phyloP scores from a whole-genome alignment of 169 alveolate species.

The Plasmodium coatneyi region DNA sequence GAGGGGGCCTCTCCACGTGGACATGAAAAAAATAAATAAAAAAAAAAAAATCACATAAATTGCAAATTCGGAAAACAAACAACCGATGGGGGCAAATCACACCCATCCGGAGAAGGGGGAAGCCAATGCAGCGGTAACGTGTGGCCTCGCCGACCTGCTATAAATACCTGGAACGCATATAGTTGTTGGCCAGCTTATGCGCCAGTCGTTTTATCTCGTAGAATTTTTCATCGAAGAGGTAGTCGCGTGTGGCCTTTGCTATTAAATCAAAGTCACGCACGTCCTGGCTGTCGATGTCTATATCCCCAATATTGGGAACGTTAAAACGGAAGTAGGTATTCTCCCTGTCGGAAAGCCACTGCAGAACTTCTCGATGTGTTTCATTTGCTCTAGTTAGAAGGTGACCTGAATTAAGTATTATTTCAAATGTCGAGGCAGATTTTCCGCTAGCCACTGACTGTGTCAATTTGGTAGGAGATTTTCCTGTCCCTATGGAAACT shows the following conservation, averaged over 20 bases:
- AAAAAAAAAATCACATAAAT: not conserved
- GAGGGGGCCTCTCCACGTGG: not conserved
- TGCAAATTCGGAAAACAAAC: not conserved
- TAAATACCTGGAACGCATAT: conserved; percentile 45
- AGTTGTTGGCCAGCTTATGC: conserved; percentile 67
- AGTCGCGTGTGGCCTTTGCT: conserved; percentile 74
- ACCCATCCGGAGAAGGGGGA: not conserved
- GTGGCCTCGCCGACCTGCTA: not conserved
- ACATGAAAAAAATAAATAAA: not conserved
- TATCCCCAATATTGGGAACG: conserved; percentile 77
- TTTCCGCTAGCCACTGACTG: conserved; percentile 36
- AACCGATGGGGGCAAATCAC: not conserved
- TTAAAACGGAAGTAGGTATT: conserved; percentile 75
- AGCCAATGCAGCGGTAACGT: too few relatives aligned
- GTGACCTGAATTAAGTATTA: conserved; percentile 63
- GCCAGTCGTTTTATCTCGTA: conserved; percentile 73
- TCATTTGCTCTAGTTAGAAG: conserved; percentile 69
- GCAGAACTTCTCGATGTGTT: conserved; percentile 76
- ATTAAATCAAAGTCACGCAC: conserved; percentile 69
- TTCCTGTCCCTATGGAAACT: conserved; percentile 79
- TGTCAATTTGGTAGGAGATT: conserved; percentile 57
- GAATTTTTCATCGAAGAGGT: conserved; percentile 76
- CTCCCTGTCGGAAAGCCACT: conserved; percentile 71
- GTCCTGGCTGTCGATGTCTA: conserved; percentile 66
- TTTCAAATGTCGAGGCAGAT: conserved; percentile 70